Conservation (phyloP, 2,329 filamentous ascomycete species). For the Gaeumannomyces sp. region DNA sequence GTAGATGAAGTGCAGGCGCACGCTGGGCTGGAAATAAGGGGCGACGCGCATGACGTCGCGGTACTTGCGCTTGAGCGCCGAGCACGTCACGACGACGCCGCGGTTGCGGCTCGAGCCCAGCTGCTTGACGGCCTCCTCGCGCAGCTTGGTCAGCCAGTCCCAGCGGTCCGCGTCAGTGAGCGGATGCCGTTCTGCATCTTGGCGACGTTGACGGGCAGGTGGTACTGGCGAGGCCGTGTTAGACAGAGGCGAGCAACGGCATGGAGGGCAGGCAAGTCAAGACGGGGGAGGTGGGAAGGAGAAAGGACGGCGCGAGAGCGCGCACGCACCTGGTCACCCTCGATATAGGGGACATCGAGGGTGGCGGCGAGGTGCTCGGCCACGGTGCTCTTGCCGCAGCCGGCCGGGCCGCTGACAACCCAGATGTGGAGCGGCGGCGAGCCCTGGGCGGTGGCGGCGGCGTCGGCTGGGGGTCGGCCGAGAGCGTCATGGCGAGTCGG, state of each 20-base stretch:
- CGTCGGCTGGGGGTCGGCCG: background rate
- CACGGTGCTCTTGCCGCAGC: conserved; percentile 73
- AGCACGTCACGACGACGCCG: conserved; percentile 93
- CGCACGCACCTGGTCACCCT: conserved; percentile 64
- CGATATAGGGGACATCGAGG: conserved; percentile 64
- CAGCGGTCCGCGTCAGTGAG: conserved; percentile 91
- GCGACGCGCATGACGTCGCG: conserved; percentile 83
- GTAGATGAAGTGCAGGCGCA: conserved; percentile 90
- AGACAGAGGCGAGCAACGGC: conserved; percentile 8
- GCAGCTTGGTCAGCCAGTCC: conserved; percentile 86
- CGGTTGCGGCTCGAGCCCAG: conserved; percentile 41
- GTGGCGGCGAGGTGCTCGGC: conserved; percentile 57
- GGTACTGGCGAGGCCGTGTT: conserved; percentile 46
- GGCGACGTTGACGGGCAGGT: conserved; percentile 71
- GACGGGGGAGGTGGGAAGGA: conserved; percentile 9
- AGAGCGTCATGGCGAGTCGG: conserved; percentile 1
- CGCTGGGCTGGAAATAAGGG: conserved; percentile 64
- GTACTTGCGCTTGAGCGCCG: conserved; percentile 94
- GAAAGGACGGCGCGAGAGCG: background rate
- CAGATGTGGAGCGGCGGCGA: conserved; percentile 61
- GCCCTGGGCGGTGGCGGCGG: background rate
- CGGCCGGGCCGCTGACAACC: conserved; percentile 73
- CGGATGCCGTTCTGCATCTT: conserved; percentile 82
- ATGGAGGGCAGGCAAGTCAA: background rate
- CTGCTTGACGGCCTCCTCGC: conserved; percentile 57